These are phyloP conservation scores for Beta corolliflora DNA, from an alignment of 179 eudicot genomes.

Conservation along the genomic window DNA sequence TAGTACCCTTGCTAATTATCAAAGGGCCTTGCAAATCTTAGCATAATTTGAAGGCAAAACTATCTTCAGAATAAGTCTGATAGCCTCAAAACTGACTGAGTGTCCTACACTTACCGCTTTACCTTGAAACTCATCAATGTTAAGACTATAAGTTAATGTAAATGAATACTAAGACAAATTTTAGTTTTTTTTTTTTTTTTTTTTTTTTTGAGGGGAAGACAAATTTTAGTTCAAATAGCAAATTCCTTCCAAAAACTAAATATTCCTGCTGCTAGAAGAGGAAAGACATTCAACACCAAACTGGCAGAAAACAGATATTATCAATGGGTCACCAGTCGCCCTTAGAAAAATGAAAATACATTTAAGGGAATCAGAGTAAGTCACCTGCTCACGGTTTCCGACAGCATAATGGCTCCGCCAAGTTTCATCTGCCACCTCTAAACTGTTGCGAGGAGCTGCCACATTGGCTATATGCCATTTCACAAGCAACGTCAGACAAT, in stretches of 20 bases:
- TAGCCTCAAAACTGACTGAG: neutral
- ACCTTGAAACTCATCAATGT: neutral
- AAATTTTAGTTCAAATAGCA: neutral
- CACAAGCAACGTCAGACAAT: conserved; percentile 20
- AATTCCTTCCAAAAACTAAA: neutral
- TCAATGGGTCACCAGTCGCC: neutral
- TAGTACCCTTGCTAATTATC: neutral
- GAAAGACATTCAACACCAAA: neutral
- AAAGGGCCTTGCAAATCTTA: neutral
- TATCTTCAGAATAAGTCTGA: neutral
- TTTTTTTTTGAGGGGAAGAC: no score
- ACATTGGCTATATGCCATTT: conserved; percentile 48
- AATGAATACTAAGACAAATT: neutral
- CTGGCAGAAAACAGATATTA: neutral
- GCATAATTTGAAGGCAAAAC: neutral
- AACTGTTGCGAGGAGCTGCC: conserved; percentile 90
- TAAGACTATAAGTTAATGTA: neutral
- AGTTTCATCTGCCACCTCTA: conserved; percentile 61
- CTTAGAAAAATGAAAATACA: conserved; percentile 1
- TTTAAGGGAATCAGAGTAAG: neutral
- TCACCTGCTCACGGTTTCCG: conserved; percentile 57
- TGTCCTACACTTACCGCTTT: neutral
- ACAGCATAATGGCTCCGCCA: conserved; percentile 40
- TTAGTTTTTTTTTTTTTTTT: no score
- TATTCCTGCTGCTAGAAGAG: neutral